phyloP scores from a whole-genome alignment of 1,139 yeast genomes.

The Trichomonascaceae sp. region DNA sequence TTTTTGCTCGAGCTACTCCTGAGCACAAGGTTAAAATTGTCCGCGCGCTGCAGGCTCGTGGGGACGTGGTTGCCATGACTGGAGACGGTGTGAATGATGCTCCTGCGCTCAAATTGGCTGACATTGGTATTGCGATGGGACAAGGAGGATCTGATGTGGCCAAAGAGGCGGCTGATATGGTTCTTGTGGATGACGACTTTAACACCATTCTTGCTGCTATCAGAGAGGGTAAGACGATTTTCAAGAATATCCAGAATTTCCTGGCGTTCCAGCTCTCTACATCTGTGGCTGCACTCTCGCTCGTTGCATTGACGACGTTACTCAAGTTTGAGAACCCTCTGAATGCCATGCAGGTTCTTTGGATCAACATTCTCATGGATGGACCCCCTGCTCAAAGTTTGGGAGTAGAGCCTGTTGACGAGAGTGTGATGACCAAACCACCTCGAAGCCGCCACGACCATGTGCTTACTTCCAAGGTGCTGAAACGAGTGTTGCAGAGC shows the following conservation, averaged over 20 bases:
- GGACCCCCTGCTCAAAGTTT: constrained; percentile 98
- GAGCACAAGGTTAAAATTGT: constrained; percentile 90
- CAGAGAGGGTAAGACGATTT: constrained; percentile 94
- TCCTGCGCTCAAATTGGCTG: constrained; percentile 95
- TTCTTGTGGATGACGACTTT: constrained; percentile 90
- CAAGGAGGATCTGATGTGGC: constrained; percentile 96
- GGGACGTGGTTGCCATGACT: constrained; percentile 97
- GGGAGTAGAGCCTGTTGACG: constrained; percentile 96
- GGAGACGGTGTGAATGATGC: constrained; percentile 99
- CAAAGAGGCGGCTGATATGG: constrained; percentile 97
- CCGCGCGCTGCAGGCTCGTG: constrained; percentile 79
- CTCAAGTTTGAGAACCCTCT: constrained; percentile 89
- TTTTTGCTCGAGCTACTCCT: constrained; percentile 94
- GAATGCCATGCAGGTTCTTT: constrained; percentile 94
- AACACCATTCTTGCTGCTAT: constrained; percentile 85
- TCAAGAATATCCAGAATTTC: constrained; percentile 86
- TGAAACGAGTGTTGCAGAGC: constrained; percentile 62
- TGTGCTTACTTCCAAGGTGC: constrained; percentile 55
- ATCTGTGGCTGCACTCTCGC: constrained; percentile 83
- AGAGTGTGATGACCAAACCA: constrained; percentile 86
- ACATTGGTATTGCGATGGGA: constrained; percentile 97
- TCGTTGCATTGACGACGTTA: constrained; percentile 76
- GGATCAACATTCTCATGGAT: constrained; percentile 97
- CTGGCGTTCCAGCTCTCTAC: constrained; percentile 91
- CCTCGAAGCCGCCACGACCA: constrained; percentile 80